Conservation (phyloP, 768 basidiomycete species). For the Termitomyces bulborhizus region DNA sequence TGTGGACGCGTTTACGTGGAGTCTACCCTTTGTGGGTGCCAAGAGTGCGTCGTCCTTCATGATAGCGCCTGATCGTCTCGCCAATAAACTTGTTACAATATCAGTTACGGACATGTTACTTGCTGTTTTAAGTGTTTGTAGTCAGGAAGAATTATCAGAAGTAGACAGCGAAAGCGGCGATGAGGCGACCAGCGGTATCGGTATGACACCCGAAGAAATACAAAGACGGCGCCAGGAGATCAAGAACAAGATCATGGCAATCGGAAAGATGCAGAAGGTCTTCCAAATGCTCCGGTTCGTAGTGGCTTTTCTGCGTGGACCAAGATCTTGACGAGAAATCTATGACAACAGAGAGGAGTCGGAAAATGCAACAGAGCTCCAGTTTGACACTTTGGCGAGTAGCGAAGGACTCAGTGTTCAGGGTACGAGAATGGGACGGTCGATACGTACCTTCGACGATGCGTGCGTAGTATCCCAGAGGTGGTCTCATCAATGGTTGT, state of each 20-base stretch:
- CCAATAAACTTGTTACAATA: not conserved
- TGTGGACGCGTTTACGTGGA: conserved; percentile 98
- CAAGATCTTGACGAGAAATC: not conserved
- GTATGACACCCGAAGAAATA: conserved; percentile 32
- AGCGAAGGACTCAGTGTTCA: conserved; percentile 58
- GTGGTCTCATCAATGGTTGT: not conserved
- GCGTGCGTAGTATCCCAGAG: conserved; percentile 41
- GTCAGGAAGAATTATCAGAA: conserved; percentile 84
- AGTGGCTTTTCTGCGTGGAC: not conserved
- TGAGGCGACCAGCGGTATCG: conserved; percentile 20
- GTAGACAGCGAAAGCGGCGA: conserved; percentile 33
- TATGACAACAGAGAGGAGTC: conserved; percentile 56
- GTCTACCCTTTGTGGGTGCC: conserved; percentile 92
- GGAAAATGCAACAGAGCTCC: conserved; percentile 70
- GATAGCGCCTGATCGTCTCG: not conserved
- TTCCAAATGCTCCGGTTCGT: conserved; percentile 84
- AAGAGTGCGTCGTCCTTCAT: conserved; percentile 60
- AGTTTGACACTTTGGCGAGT: conserved; percentile 24
- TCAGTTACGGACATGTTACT: conserved; percentile 97
- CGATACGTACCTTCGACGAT: conserved; percentile 69
- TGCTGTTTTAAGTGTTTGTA: conserved; percentile 90
- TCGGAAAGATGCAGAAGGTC: conserved; percentile 86
- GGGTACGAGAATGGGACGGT: conserved; percentile 48
- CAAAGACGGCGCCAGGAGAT: conserved; percentile 66
- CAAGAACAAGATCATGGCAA: conserved; percentile 91